A percentile compares a stretch with the other conserved stretches of the same genome.
Conservation (phyloP, 2,329 filamentous ascomycete species). For the Sporothrix globosa region DNA sequence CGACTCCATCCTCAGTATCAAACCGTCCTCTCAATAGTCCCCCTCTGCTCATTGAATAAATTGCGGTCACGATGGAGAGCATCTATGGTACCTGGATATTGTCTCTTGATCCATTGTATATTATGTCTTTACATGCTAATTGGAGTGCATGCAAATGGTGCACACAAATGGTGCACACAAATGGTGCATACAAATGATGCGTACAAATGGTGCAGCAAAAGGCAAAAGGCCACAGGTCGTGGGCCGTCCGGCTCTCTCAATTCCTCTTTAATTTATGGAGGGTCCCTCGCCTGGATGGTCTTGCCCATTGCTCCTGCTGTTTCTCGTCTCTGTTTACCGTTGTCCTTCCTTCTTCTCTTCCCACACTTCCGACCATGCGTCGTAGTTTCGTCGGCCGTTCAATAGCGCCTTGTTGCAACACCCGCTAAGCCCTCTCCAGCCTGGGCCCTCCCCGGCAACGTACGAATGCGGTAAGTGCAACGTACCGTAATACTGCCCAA, state of each 20-base stretch:
- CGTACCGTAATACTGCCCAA: slow-evolving; percentile 5
- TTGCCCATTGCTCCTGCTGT: slow-evolving; percentile 1
- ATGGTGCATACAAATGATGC: not conserved
- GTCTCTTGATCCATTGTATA: not conserved
- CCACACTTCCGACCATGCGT: too few relatives aligned
- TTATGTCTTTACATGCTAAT: not conserved
- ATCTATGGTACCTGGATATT: slow-evolving; percentile 2
- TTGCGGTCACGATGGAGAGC: not conserved
- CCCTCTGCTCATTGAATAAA: not conserved
- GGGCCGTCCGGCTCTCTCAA: not conserved
- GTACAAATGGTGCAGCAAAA: too few relatives aligned
- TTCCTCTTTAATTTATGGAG: slow-evolving; percentile 8
- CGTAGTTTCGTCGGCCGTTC: slow-evolving; percentile 23
- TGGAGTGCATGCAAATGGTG: not conserved
- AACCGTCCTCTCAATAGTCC: not conserved
- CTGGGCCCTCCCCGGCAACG: slow-evolving; percentile 32
- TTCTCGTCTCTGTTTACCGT: not conserved
- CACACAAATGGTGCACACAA: not conserved
- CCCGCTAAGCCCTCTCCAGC: slow-evolving; percentile 35
- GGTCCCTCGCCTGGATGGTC: slow-evolving; percentile 12
- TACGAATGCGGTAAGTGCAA: slow-evolving; percentile 32
- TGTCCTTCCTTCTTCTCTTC: not conserved
- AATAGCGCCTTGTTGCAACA: slow-evolving; percentile 36
- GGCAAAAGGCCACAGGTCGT: not conserved
- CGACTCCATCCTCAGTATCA: too few relatives aligned